These are phyloP conservation scores for Clitopilus hobsonii DNA, from an alignment of 768 basidiomycete genomes.

Conservation along the genomic window DNA sequence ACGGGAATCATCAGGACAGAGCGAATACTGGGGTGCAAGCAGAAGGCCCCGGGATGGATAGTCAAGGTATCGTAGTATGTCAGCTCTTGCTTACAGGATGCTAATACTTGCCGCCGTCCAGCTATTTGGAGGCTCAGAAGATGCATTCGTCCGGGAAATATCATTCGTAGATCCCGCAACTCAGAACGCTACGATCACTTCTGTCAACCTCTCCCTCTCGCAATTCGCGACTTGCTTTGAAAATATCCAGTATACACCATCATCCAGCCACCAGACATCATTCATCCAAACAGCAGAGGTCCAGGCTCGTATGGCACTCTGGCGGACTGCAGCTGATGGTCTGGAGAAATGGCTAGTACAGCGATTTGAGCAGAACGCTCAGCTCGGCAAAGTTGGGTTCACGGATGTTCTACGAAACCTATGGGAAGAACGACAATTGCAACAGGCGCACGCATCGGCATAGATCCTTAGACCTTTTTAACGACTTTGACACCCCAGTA, in stretches of 20 bases:
- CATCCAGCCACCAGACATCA: constrained; percentile 54
- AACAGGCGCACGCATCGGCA: constrained; percentile 13
- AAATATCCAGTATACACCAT: constrained; percentile 80
- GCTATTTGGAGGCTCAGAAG: constrained; percentile 91
- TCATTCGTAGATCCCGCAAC: constrained; percentile 86
- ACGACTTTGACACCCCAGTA: constrained; percentile 4
- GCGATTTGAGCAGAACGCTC: constrained; percentile 90
- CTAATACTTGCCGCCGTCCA: constrained; percentile 27
- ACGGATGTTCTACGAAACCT: constrained; percentile 80
- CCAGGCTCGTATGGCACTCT: constrained; percentile 74
- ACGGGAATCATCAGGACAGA: constrained; percentile 92
- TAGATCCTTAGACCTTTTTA: constrained; percentile 1
- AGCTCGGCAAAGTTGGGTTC: constrained; percentile 83
- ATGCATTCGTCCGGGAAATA: constrained; percentile 92
- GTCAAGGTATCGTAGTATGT: constrained; percentile 60
- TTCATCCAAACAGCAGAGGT: constrained; percentile 93
- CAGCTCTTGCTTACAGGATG: background rate
- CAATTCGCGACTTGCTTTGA: constrained; percentile 93
- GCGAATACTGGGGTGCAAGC: constrained; percentile 85
- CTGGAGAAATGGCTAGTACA: constrained; percentile 85
- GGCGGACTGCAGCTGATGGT: constrained; percentile 77
- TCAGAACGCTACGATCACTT: constrained; percentile 79
- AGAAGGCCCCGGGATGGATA: constrained; percentile 89
- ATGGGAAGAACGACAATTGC: constrained; percentile 65
- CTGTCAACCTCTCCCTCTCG: constrained; percentile 91